A percentile compares a stretch with the other conserved stretches of the same genome.
These are phyloP conservation scores for Lactarius quietus DNA, from an alignment of 768 basidiomycete species.

Conservation along the genomic window DNA sequence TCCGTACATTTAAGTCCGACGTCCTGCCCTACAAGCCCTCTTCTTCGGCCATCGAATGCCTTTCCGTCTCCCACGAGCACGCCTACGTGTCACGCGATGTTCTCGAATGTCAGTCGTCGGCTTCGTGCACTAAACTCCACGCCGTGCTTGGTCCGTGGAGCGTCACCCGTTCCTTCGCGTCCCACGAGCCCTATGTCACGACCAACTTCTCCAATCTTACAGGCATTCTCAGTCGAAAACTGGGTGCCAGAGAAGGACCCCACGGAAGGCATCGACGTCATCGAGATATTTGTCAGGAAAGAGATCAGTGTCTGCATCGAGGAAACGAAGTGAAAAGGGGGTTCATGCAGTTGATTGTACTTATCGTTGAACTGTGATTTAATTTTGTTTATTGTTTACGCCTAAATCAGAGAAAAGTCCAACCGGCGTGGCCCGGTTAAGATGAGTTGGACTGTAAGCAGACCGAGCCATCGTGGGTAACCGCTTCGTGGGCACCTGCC, in stretches of 20 bases:
- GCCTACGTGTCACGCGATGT: conserved; percentile 10
- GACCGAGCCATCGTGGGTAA: conserved; percentile 3
- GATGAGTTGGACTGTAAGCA: not conserved
- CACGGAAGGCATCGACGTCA: conserved; percentile 15
- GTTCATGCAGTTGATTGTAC: not conserved
- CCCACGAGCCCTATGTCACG: conserved; percentile 13
- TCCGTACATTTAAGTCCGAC: not conserved
- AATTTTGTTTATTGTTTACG: not conserved
- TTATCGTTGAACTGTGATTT: not conserved
- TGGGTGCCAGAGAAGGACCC: conserved; percentile 14
- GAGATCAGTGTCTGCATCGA: conserved; percentile 12
- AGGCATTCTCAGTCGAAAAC: conserved; percentile 7
- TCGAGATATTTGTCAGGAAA: conserved; percentile 19
- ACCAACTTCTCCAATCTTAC: conserved; percentile 13
- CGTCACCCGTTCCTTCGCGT: conserved; percentile 2
- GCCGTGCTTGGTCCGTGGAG: not conserved
- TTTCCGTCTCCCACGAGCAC: conserved; percentile 1
- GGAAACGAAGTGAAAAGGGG: not conserved
- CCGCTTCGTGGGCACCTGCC: conserved; percentile 1
- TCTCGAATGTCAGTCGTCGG: conserved; percentile 1
- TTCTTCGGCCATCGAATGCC: conserved; percentile 6
- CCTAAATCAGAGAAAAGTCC: not conserved
- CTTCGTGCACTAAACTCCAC: conserved; percentile 16
- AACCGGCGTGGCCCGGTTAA: not conserved
- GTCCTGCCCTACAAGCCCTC: conserved; percentile 22